phyloP scores from a whole-genome alignment of 306 rosid species.

The Styphnolobium japonicum region DNA sequence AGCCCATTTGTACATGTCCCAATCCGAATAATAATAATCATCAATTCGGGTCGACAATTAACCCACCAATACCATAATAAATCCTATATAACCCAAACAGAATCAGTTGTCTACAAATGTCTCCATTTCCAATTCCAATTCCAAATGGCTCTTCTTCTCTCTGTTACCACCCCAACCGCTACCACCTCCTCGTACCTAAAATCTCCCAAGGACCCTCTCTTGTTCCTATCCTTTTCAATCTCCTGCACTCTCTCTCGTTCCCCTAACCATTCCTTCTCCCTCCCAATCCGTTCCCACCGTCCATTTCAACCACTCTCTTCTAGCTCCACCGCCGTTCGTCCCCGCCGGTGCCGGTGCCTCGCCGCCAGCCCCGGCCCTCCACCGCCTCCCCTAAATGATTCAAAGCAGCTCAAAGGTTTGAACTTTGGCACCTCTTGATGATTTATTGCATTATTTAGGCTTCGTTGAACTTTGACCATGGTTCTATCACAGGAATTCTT shows the following conservation, averaged over 20 bases:
- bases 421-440: background rate
- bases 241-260: constrained; percentile 7
- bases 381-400: constrained; percentile 33
- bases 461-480: background rate
- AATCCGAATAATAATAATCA: too few relatives aligned
- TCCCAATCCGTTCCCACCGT: constrained; percentile 30
- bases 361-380: constrained; percentile 51
- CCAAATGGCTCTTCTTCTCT: constrained; percentile 41
- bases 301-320: constrained; percentile 23
- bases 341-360: constrained; percentile 43
- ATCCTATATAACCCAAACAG: background rate
- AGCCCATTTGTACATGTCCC: background rate
- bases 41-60: background rate
- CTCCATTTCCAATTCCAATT: too few relatives aligned
- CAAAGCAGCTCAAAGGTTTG: constrained; percentile 31
- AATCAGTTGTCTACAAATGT: too few relatives aligned
- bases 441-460: background rate
- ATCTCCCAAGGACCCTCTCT: background rate
- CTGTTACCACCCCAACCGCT: background rate
- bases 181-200: background rate
- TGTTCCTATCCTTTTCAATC: background rate
- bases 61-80: background rate
- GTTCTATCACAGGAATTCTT: background rate
- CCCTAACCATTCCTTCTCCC: constrained; percentile 12
- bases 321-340: constrained; percentile 12